phyloP scores from a whole-genome alignment of 306 rosid species.

The Lotus japonicus region DNA sequence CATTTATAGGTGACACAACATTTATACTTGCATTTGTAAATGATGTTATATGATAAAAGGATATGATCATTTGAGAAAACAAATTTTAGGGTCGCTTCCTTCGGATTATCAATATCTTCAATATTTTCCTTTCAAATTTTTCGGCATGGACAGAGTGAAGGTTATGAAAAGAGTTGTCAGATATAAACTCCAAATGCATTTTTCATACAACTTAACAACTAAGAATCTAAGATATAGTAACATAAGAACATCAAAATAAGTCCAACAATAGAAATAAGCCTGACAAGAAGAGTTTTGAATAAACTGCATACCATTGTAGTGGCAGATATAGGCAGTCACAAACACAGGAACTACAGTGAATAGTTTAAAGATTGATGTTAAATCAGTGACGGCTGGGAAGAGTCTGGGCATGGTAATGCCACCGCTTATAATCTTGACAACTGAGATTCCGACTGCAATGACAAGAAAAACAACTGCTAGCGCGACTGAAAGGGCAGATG shows the following conservation, averaged over 20 bases:
- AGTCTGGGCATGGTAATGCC: constrained; percentile 71
- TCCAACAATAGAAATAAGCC: background rate
- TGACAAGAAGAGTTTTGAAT: constrained; percentile 2
- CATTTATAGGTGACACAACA: background rate
- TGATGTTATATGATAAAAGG: background rate
- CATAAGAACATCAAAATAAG: constrained; percentile 9
- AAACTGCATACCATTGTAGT: constrained; percentile 67
- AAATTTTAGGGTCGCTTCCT: background rate
- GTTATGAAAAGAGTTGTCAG: background rate
- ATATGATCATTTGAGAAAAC: background rate
- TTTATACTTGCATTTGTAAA: background rate
- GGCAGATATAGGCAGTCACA: constrained; percentile 90
- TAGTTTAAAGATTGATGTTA: constrained; percentile 48
- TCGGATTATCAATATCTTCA: background rate
- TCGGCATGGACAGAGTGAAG: background rate
- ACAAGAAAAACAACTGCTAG: constrained; percentile 83
- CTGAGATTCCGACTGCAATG: constrained; percentile 77
- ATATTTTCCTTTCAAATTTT: background rate
- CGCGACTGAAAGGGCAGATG: constrained; percentile 80
- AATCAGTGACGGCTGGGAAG: constrained; percentile 47
- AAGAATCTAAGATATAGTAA: background rate
- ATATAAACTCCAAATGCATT: background rate
- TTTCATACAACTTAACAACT: background rate
- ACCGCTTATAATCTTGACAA: constrained; percentile 66
- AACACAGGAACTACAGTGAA: constrained; percentile 89